phyloP scores from a whole-genome alignment of 306 rosid genomes.

The Prunus persica region DNA sequence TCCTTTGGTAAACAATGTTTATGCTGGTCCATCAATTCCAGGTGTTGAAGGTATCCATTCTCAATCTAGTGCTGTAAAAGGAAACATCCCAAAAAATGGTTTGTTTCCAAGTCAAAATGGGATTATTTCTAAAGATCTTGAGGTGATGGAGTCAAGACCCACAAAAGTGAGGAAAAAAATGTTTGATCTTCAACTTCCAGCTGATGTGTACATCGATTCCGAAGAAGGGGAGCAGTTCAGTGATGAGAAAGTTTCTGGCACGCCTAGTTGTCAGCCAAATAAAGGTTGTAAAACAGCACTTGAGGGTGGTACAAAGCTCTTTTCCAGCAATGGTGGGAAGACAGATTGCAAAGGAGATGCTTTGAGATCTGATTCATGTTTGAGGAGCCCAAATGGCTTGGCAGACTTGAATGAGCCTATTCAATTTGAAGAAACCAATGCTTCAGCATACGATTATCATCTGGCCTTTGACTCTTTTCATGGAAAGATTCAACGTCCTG shows the following conservation, averaged over 20 bases:
- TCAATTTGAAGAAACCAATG: slow-evolving; percentile 65
- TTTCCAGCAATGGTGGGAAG: slow-evolving; percentile 41
- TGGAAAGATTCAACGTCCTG: slow-evolving; percentile 42
- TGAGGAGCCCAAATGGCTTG: slow-evolving; percentile 55
- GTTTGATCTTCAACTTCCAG: slow-evolving; percentile 93
- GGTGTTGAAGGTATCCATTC: slow-evolving; percentile 68
- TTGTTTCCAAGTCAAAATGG: slow-evolving; percentile 59
- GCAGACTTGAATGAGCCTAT: slow-evolving; percentile 84
- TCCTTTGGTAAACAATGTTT: slow-evolving; percentile 48
- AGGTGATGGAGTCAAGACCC: slow-evolving; percentile 73
- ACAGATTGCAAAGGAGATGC: slow-evolving; percentile 39
- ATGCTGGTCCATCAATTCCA: slow-evolving; percentile 47
- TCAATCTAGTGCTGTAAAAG: slow-evolving; percentile 52
- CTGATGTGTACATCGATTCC: slow-evolving; percentile 69
- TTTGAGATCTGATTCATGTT: slow-evolving; percentile 42
- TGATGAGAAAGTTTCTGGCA: slow-evolving; percentile 47
- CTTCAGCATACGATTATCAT: slow-evolving; percentile 38
- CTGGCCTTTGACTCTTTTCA: slow-evolving; percentile 31
- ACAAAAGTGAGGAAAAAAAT: slow-evolving; percentile 67
- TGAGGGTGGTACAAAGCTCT: slow-evolving; percentile 39
- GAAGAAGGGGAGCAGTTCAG: slow-evolving; percentile 81
- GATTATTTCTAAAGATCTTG: slow-evolving; percentile 54
- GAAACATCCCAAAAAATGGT: slow-evolving; percentile 40
- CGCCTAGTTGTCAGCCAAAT: slow-evolving; percentile 39
- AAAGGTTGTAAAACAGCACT: slow-evolving; percentile 35